These are phyloP conservation scores for Hanseniaspora gamundiae DNA, from an alignment of 1,139 yeast genomes.

Conservation along the genomic window DNA sequence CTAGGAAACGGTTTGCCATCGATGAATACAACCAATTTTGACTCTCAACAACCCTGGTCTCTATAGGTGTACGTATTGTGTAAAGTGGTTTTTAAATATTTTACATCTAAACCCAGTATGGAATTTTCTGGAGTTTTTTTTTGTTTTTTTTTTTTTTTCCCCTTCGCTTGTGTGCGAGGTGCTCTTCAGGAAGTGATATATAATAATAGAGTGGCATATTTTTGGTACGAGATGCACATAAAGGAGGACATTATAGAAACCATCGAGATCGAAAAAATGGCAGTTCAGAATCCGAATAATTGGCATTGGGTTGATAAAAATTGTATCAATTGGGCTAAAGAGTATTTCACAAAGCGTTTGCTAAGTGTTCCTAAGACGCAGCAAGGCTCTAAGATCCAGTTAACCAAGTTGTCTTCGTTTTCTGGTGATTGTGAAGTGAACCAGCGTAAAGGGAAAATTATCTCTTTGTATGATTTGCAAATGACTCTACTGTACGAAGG, in stretches of 20 bases:
- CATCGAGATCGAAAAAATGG: too few relatives aligned
- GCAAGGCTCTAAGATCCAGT: not conserved
- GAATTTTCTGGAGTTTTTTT: not conserved
- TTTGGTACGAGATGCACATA: not conserved
- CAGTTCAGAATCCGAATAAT: constrained; percentile 62
- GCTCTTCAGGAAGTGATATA: too few relatives aligned
- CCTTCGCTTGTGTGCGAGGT: too few relatives aligned
- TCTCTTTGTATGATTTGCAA: constrained; percentile 75
- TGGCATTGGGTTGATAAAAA: constrained; percentile 99
- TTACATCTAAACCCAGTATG: not conserved
- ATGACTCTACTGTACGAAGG: constrained; percentile 54
- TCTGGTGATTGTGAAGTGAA: constrained; percentile 96
- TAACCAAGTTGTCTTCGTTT: constrained; percentile 34
- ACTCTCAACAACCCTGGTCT: constrained; percentile 7
- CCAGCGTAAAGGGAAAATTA: constrained; percentile 93
- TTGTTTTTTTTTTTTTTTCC: not conserved
- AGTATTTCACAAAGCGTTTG: constrained; percentile 54
- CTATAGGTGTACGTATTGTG: not conserved
- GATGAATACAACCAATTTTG: constrained; percentile 33
- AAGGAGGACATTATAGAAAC: not conserved
- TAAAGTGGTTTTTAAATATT: not conserved
- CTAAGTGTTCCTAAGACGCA: constrained; percentile 19
- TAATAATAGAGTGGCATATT: too few relatives aligned
- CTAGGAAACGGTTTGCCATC: constrained; percentile 67
- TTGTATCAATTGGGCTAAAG: constrained; percentile 82